Evolutionary conservation across 2,329 filamentous ascomycete species (phyloP).

Genomic region (Diaporthe ilicicola): DNA sequence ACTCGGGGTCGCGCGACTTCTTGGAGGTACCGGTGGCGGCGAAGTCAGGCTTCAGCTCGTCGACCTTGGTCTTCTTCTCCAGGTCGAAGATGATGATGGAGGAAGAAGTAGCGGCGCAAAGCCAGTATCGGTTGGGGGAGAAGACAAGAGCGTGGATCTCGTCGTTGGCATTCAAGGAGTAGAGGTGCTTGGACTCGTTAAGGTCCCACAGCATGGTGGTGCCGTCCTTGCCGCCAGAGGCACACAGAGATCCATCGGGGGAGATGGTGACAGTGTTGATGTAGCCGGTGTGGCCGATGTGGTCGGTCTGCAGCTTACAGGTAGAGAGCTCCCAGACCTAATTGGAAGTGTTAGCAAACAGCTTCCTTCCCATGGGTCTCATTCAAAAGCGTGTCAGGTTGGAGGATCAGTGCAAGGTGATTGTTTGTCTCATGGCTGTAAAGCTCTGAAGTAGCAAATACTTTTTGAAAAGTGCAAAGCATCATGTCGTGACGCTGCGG

Average conservation of each 20-base stretch:
- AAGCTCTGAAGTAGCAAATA: constrained; percentile 99
- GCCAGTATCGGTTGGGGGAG: constrained; percentile 99
- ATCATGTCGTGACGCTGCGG: constrained; percentile 70
- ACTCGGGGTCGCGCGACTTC: constrained; percentile 99
- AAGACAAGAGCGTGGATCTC: constrained; percentile 99
- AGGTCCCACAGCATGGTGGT: constrained; percentile 99
- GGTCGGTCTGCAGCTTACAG: constrained; percentile 99
- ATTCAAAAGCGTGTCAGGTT: constrained; percentile 26
- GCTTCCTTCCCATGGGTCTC: background rate
- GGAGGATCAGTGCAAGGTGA: constrained; percentile 85
- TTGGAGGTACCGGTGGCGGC: constrained; percentile 80
- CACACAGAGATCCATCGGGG: constrained; percentile 98
- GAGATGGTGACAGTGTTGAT: constrained; percentile 99
- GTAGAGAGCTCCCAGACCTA: constrained; percentile 99
- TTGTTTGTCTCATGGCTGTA: constrained; percentile 95
- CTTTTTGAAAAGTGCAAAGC: constrained; percentile 81
- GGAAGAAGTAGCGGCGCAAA: constrained; percentile 96
- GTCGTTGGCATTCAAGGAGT: constrained; percentile 98
- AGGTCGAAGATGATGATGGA: constrained; percentile 99
- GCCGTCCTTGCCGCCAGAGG: constrained; percentile 98
- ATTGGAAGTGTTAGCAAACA: constrained; percentile 39
- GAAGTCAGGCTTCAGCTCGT: constrained; percentile 99
- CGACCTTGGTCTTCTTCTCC: constrained; percentile 99
- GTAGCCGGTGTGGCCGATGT: constrained; percentile 99
- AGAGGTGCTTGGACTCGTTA: constrained; percentile 99